Conservation (phyloP, 1,139 yeast species). For the Saccharomycopsis phalli region DNA sequence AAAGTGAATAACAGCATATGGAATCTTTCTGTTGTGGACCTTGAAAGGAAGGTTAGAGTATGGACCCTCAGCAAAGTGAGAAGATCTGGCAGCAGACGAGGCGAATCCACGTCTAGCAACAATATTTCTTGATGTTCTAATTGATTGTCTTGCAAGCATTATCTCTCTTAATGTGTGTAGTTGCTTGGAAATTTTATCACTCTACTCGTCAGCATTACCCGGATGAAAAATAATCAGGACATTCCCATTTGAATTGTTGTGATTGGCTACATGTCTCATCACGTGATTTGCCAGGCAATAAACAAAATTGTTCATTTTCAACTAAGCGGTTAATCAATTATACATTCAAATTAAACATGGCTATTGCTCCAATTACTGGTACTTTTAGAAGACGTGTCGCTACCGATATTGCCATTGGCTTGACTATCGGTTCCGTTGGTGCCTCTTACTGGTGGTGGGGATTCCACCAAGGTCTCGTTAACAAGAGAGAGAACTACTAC, state of each 20-base stretch:
- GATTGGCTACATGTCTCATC: constrained; percentile 19
- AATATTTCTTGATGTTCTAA: constrained; percentile 16
- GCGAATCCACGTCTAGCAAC: constrained; percentile 29
- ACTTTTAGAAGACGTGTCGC: constrained; percentile 73
- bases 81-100: constrained; percentile 28
- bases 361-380: constrained; percentile 88
- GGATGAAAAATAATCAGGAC: constrained; percentile 4
- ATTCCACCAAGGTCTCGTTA: constrained; percentile 63
- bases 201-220: background rate
- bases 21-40: constrained; percentile 86
- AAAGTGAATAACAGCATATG: constrained; percentile 74
- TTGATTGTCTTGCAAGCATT: constrained; percentile 30
- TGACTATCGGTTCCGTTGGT: constrained; percentile 40
- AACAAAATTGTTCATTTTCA: background rate
- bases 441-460: constrained; percentile 68
- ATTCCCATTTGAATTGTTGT: constrained; percentile 7
- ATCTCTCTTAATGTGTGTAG: constrained; percentile 2
- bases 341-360: constrained; percentile 38
- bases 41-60: constrained; percentile 91
- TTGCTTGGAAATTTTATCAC: background rate
- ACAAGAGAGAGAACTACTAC: constrained; percentile 79
- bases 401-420: constrained; percentile 69
- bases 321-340: background rate
- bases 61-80: constrained; percentile 69
- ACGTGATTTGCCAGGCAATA: constrained; percentile 3